These are phyloP conservation scores for Novymonas esmeraldas DNA, from an alignment of 208 protist species.

Conservation along the genomic window DNA sequence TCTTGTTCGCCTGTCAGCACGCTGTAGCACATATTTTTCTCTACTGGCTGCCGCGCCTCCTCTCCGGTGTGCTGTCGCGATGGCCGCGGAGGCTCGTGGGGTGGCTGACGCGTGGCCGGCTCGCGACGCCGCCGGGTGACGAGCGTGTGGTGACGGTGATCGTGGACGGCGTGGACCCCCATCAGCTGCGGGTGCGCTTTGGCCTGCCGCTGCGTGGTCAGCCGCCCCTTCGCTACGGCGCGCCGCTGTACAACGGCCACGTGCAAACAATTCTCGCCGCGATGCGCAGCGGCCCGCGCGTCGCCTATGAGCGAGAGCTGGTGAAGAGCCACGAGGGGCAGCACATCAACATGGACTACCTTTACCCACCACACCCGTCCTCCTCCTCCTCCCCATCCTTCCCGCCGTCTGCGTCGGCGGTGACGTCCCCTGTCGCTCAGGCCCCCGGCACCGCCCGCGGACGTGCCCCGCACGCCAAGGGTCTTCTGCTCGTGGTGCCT, in stretches of 20 bases:
- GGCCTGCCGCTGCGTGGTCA: slow-evolving; percentile 14
- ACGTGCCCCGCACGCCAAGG: slow-evolving; percentile 21
- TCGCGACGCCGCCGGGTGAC: background rate
- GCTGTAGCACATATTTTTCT: slow-evolving; percentile 33
- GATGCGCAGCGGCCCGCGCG: slow-evolving; percentile 21
- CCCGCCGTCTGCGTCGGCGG: background rate
- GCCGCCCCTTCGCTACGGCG: slow-evolving; percentile 31
- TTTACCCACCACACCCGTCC: slow-evolving; percentile 31
- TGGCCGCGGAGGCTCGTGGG: slow-evolving; percentile 22
- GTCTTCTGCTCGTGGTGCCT: slow-evolving; percentile 61
- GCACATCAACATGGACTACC: slow-evolving; percentile 51
- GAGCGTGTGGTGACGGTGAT: slow-evolving; percentile 34
- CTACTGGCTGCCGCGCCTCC: slow-evolving; percentile 32
- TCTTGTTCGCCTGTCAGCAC: slow-evolving; percentile 35
- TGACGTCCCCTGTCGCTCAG: background rate
- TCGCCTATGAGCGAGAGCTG: slow-evolving; percentile 41
- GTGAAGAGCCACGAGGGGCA: slow-evolving; percentile 41
- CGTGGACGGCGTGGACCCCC: slow-evolving; percentile 1
- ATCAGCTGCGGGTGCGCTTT: slow-evolving; percentile 27
- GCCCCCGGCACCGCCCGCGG: background rate
- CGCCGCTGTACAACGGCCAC: slow-evolving; percentile 59
- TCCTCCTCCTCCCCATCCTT: background rate
- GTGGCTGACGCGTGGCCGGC: slow-evolving; percentile 5
- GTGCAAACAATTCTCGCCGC: slow-evolving; percentile 47
- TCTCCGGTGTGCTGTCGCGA: slow-evolving; percentile 16